Base-by-base conservation (phyloP, 2,329 filamentous ascomycete species). In the Chaetomium sp. region DNA sequence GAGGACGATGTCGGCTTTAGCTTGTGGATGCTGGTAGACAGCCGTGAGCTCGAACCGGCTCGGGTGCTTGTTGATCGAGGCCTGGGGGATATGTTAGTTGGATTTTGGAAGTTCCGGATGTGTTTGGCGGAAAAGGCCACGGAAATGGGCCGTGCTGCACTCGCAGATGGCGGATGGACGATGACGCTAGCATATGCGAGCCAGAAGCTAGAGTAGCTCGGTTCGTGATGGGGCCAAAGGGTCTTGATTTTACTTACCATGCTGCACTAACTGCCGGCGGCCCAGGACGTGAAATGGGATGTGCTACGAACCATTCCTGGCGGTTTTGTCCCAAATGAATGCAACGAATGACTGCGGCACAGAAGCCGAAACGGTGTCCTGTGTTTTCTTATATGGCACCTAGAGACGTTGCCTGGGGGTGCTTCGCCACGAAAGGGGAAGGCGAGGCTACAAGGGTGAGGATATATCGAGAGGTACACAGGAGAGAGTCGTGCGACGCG, bases 1-100 rank as follows among this genome's bases (percentile, higher is more conserved):
- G 66, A 92, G 84, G 29, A 92, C 83, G 50, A 92, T 85, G 71
- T 88, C 85, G 71, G 83, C 85, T 65, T 81, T 81, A 60, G 86
- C 86, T 63, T 85, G 78, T 8, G 85, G 84, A 63, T 87, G 84
- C 0, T 79, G 81, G 73, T 85, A 87, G 57, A 88, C 84, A 56
- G 83, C 80, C 1, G 85, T 87, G 60, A 84, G 78, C 74, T 87
- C 86, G 75, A 83, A 86, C 23, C 85, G 83, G 60, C 77, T 78
- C 65, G 83, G 81, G 62, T 81, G 77, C 67, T 77, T 79, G 72
- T 82, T 82, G 68, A 81, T 78, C 64, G 80, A 79, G 70, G 76
- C 82, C 82, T 85, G 70, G 33, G 23, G 58, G 55, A 21, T 25
- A 35, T 59, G 60, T 62, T 53, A 64, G 62, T 61, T 19, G 33